phyloP scores from a whole-genome alignment of 371 early-diverging fungal species.

The Conidiobolus incongruus region DNA sequence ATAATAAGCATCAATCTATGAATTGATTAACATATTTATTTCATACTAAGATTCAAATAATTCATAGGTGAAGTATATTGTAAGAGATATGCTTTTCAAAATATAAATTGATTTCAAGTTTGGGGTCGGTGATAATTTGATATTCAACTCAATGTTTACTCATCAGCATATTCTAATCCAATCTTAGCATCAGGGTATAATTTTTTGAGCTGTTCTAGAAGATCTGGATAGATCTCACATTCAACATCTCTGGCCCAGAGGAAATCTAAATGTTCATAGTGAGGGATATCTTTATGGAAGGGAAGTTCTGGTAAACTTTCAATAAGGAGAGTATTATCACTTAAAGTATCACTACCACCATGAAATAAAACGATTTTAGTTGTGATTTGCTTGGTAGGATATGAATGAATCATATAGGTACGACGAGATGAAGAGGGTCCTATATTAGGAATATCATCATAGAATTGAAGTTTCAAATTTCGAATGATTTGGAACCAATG shows the following conservation, averaged over 20 bases:
- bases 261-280: slow-evolving; percentile 64
- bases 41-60: too few relatives aligned
- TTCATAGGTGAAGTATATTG: too few relatives aligned
- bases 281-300: slow-evolving; percentile 31
- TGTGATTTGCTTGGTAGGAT: slow-evolving; percentile 62
- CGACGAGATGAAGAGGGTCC: slow-evolving; percentile 14
- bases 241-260: slow-evolving; percentile 42
- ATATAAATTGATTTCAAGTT: too few relatives aligned
- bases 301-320: slow-evolving; percentile 29
- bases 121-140: too few relatives aligned
- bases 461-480: slow-evolving; percentile 75
- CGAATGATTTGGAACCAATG: slow-evolving; percentile 92
- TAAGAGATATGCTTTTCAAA: too few relatives aligned
- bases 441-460: slow-evolving; percentile 55
- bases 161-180: too few relatives aligned
- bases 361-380: slow-evolving; percentile 78
- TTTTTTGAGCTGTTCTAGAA: too few relatives aligned
- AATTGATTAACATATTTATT: too few relatives aligned
- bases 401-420: slow-evolving; percentile 27
- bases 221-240: too few relatives aligned
- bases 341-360: slow-evolving; percentile 68
- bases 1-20: too few relatives aligned
- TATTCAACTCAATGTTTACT: too few relatives aligned
- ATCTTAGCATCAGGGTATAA: too few relatives aligned
- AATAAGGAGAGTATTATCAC: slow-evolving; percentile 37